These are phyloP conservation scores for Puccinia triticina DNA, from an alignment of 1,284 basidiomycete genomes.

Conservation along the genomic window DNA sequence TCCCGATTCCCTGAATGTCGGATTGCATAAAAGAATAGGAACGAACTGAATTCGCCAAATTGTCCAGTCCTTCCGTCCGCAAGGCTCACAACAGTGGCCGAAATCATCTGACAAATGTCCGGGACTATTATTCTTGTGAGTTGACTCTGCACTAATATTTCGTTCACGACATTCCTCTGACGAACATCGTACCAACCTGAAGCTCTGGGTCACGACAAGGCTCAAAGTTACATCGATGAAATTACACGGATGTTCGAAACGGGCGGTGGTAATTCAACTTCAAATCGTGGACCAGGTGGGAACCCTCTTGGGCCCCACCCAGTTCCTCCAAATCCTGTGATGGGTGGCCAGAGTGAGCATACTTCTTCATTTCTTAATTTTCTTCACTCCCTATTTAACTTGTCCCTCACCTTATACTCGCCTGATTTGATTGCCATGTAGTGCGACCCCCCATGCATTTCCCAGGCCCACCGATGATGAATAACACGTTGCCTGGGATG, in stretches of 20 bases:
- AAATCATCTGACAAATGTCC: constrained; percentile 92
- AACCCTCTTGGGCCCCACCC: constrained; percentile 7
- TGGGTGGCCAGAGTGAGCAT: constrained; percentile 20
- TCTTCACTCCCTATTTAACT: not conserved
- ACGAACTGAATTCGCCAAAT: not conserved
- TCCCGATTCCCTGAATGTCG: not conserved
- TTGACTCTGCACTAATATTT: not conserved
- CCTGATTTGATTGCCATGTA: not conserved
- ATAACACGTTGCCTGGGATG: constrained; percentile 16
- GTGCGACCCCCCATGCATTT: constrained; percentile 49
- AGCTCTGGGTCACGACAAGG: constrained; percentile 93
- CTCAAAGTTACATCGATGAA: constrained; percentile 93
- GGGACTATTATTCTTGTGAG: constrained; percentile 91
- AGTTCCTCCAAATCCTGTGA: constrained; percentile 38
- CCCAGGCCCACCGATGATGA: constrained; percentile 44
- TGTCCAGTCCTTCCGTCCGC: constrained; percentile 69
- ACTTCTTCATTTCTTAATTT: not conserved
- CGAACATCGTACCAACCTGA: not conserved
- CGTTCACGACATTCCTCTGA: constrained; percentile 50
- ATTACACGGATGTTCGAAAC: constrained; percentile 88
- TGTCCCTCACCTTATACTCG: not conserved
- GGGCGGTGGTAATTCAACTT: constrained; percentile 53
- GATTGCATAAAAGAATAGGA: not conserved
- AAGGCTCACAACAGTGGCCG: constrained; percentile 97
- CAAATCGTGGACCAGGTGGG: constrained; percentile 14